phyloP scores from a whole-genome alignment of 495 filamentous ascomycete species.

The Lichina pygmaea region DNA sequence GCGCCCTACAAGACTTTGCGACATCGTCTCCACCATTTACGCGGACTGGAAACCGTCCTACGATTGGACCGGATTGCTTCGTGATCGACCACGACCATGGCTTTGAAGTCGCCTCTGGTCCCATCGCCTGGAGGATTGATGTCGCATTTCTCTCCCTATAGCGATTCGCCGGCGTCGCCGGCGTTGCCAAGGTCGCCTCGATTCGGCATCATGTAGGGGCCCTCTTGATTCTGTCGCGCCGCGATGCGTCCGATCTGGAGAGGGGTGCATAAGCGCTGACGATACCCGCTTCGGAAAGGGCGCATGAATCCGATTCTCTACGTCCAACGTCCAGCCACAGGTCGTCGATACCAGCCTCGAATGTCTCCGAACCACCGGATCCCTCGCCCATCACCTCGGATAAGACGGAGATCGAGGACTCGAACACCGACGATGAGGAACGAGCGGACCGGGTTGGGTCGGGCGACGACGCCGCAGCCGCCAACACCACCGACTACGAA shows the following conservation, averaged over 20 bases:
- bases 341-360: background rate
- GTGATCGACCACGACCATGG: constrained; percentile 14
- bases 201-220: constrained; percentile 23
- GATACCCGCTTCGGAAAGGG: background rate
- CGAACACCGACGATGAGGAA: constrained; percentile 20
- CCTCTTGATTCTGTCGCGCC: constrained; percentile 4
- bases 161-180: constrained; percentile 27
- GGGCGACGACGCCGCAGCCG: constrained; percentile 2
- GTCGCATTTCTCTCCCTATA: constrained; percentile 30
- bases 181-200: constrained; percentile 20
- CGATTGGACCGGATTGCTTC: too few species aligned
- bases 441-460: constrained; percentile 2
- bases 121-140: constrained; percentile 25
- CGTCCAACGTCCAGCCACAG: background rate
- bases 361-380: constrained; percentile 30
- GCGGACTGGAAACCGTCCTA: too few species aligned
- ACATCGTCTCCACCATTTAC: too few species aligned
- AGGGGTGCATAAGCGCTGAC: background rate
- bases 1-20: too few species aligned
- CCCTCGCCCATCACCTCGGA: constrained; percentile 56
- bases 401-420: constrained; percentile 45
- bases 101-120: constrained; percentile 29
- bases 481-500: background rate
- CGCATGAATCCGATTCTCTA: background rate
- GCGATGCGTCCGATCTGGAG: constrained; percentile 7